Evolutionary conservation across 768 basidiomycete species (phyloP), one percentile per base, ranked within the genome.

Genomic region (Sporobolomyces phaffii): DNA sequence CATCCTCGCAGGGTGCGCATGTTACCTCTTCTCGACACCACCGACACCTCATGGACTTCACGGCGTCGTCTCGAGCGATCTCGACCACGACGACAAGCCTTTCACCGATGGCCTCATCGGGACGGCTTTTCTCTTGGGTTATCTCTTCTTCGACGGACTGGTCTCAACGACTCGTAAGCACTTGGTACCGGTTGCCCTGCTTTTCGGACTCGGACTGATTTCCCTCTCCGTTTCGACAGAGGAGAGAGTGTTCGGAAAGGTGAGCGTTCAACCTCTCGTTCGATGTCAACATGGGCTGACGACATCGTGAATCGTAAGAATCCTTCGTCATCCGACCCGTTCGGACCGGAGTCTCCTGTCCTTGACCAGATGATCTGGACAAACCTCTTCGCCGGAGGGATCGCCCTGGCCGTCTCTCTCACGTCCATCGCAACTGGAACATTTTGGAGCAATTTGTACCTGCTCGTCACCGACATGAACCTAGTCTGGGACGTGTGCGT

Each of bases 91-190:
- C 50, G 24, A 34, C 33, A 9, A n/a, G n/a, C n/a, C n/a, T n/a
- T n/a, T n/a, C n/a, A 17, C 29, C 10, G 26, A 58, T 51, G 72
- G 51, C 13, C 53, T 67, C 10, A 7, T 58, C 9, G 74, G 74
- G 8, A 28, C 70, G 5, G 9, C 43, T 15, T 73, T 59, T 34
- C 52, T 75, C 9, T 15, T 72, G 29, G 57, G 64, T 5, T 75
- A 75, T 50, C 70, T 75, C 52, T 68, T 68, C 63, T 75, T 75
- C 58, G 74, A 75, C 31, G 74, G 74, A 5, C 61, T 75, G 14
- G 73, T 73, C 14, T 56, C 48, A 34, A 73, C 74, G 15, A 75
- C 74, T 28, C 74, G 54, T 56, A 43, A 5, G n/a, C n/a, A n/a
- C n/a, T n/a, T n/a, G n/a, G n/a, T n/a, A n/a, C n/a, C n/a, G n/a